These are phyloP conservation scores for Aegilops bicornis DNA, from an alignment of 176 grass and related monocot species.

Conservation along the genomic window DNA sequence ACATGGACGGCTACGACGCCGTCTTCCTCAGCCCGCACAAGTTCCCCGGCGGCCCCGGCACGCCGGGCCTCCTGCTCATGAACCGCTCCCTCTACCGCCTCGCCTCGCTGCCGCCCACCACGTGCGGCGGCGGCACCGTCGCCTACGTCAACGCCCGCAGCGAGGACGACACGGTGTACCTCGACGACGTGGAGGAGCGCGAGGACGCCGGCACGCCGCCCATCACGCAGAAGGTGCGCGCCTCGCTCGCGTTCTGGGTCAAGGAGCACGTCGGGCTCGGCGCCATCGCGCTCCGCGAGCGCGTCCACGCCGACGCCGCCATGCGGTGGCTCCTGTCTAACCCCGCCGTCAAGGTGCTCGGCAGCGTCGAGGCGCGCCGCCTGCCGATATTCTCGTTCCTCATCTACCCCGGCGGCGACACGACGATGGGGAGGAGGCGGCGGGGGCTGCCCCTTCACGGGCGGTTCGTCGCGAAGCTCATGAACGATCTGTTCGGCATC, in stretches of 20 bases:
- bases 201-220: slow-evolving; percentile 82
- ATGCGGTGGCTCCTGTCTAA: slow-evolving; percentile 38
- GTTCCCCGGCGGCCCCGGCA: slow-evolving; percentile 74
- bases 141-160: slow-evolving; percentile 66
- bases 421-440: background rate
- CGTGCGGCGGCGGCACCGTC: slow-evolving; percentile 78
- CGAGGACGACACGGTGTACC: slow-evolving; percentile 70
- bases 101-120: slow-evolving; percentile 46
- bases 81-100: slow-evolving; percentile 60
- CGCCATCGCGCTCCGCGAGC: slow-evolving; percentile 37
- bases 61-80: slow-evolving; percentile 79
- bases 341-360: slow-evolving; percentile 52
- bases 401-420: slow-evolving; percentile 19
- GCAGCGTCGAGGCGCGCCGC: slow-evolving; percentile 34
- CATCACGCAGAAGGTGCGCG: slow-evolving; percentile 71
- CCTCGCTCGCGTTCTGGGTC: slow-evolving; percentile 74
- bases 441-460: slow-evolving; percentile 58
- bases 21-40: slow-evolving; percentile 91
- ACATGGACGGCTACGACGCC: slow-evolving; percentile 82
- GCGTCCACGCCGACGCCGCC: slow-evolving; percentile 36
- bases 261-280: slow-evolving; percentile 59
- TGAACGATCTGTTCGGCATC: slow-evolving; percentile 87
- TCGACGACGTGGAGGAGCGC: slow-evolving; percentile 57
- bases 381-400: slow-evolving; percentile 94
- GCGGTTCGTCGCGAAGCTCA: slow-evolving; percentile 68